Evolutionary conservation across 805 yeast species (phyloP), one percentile per base, ranked within the genome.

Genomic region (Kodamaea sagamina): DNA sequence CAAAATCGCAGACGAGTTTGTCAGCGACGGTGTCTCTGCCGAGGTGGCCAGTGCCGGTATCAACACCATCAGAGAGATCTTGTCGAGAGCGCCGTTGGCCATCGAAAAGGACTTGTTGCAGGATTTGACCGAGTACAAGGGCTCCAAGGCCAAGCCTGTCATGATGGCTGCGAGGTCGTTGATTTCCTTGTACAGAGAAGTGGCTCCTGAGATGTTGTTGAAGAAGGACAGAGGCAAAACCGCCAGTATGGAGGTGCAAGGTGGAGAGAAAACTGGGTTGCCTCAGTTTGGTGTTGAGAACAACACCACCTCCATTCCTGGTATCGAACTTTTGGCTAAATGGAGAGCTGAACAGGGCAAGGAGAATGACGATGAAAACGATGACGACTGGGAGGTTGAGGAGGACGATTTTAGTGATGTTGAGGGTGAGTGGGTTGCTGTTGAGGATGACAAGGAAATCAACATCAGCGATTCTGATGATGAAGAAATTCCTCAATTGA

Each of bases 31-130:
- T 75, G 99, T 93, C 29, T 89, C 97, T 11, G 82, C 96, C 25
- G 97, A 93, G 67, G 99, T 90, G 42, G 97, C 97, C 4, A 89
- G 97, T 41, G 98, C 98, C 4, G 99, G 99, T 58, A 76, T 93
- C 52, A 93, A 93, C 65, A 87, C 98, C 3, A 92, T 92, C 47
- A 77, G 98, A 54, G 99, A 93, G 66, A 89, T 93, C 46, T 75
- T 90, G 50, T 67, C 96, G 1, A 83, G 99, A 73, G 95, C 95
- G 8, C 97, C 99, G 11, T 73, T 92, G 51, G 96, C 98, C 18
- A 89, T 93, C 55, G 97, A 89, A 41, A 83, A 86, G 42, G 80
- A 90, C 1, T 70, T 93, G 40, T 71, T 93, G 47, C 97, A 90
- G 53, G 99, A 93, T 67, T 75, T 93, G 60, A 77, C 85, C 6